Conservation (phyloP, 1,139 yeast species). For the Zygosaccharomyces sapae region DNA sequence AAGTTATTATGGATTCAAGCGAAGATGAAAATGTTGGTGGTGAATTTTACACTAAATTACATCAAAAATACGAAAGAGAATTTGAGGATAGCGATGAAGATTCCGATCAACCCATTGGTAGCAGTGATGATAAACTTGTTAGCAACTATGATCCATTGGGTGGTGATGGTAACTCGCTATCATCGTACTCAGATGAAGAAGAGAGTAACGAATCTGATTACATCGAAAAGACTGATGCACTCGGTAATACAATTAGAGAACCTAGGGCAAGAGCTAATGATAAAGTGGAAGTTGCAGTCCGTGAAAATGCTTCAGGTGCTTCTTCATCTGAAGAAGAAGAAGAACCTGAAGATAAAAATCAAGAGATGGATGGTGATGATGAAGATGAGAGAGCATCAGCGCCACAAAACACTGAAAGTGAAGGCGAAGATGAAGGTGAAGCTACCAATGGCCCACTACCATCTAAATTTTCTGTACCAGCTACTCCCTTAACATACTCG, state of each 20-base stretch:
- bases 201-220: constrained; percentile 25
- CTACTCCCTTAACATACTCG: constrained; percentile 52
- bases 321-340: constrained; percentile 15
- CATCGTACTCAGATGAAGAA: constrained; percentile 17
- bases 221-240: constrained; percentile 30
- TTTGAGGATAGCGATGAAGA: constrained; percentile 36
- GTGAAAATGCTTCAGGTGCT: constrained; percentile 12
- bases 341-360: constrained; percentile 11
- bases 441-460: constrained; percentile 3
- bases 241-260: constrained; percentile 29
- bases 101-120: constrained; percentile 15
- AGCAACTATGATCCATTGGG: constrained; percentile 31
- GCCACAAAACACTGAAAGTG: constrained; percentile 16
- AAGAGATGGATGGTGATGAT: constrained; percentile 9
- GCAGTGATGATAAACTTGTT: constrained; percentile 19
- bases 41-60: constrained; percentile 32
- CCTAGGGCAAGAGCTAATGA: constrained; percentile 13
- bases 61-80: constrained; percentile 32
- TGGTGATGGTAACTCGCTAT: constrained; percentile 23
- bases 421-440: constrained; percentile 16
- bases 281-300: constrained; percentile 15
- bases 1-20: constrained; percentile 26
- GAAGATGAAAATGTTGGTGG: constrained; percentile 34
- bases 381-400: constrained; percentile 13
- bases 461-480: constrained; percentile 30